Base-by-base conservation (phyloP, 768 basidiomycete species). In the Pisolithus microcarpus region DNA sequence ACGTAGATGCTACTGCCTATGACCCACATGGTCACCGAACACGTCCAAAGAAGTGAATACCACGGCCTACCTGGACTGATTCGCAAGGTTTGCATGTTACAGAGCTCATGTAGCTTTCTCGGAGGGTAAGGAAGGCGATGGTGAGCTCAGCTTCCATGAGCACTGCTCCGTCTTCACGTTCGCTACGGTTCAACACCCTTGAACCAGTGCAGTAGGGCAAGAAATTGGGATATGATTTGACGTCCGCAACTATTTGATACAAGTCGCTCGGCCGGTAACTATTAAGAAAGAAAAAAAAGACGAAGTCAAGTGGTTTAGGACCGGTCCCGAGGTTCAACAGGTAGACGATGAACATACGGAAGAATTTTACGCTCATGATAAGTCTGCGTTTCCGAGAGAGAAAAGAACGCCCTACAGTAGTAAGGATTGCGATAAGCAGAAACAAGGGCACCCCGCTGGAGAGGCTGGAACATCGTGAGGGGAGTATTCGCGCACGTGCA, bases 131-230 rank as follows among this genome's bases (percentile, higher is more conserved):
- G 66, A 97, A 98, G 7, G 91, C 91, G 31, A 95, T 86, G 3
- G 82, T 81, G 57, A 98, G 71, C 65, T 97, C 91, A 7, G 87
- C 93, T 38, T 91, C 81, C 71, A 95, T 81, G 43, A 74, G 69
- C 51, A 65, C 72, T 59, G 54, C 65, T 48, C 61, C 67, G 60
- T 70, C 67, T 49, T 64, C 54, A 61, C 57, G 38, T 56, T 52
- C 13, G 28, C 50, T 48, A 52, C 52, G 58, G 42, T 56, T 46
- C 37, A 94, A 71, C 50, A 94, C 75, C 21, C 78, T 79, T 5
- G 91, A 87, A 19, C 72, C 71, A 11, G 79, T 81, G 71, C 94
- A 96, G 66, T 89, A 95, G 6, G 96, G 95, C 48, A 99, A 73
- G 65, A 97, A 99, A 52, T 71, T 72, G 9, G 82, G 78, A 66